phyloP scores from a whole-genome alignment of 2,329 filamentous ascomycete species.

The Dothidotthia symphoricarpi region DNA sequence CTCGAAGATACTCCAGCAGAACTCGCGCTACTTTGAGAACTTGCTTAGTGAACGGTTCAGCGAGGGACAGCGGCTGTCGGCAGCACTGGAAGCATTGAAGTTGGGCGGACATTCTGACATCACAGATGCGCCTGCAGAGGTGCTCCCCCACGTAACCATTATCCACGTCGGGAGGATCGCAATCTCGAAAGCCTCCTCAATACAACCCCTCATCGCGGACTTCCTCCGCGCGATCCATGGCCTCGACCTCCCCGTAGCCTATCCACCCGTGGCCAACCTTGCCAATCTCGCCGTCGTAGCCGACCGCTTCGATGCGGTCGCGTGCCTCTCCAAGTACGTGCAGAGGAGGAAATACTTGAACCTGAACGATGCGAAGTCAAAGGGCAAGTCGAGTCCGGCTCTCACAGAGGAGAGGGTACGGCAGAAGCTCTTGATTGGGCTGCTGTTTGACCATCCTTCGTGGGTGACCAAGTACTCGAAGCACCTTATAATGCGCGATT shows the following conservation, averaged over 20 bases:
- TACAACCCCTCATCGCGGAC: conserved; percentile 64
- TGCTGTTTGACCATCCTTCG: conserved; percentile 61
- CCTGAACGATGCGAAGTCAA: conserved; percentile 45
- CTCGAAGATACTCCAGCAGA: conserved; percentile 55
- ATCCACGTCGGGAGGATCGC: conserved; percentile 69
- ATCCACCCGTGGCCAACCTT: conserved; percentile 59
- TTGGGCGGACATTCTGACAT: conserved; percentile 49
- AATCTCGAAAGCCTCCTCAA: conserved; percentile 59
- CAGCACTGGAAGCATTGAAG: conserved; percentile 53
- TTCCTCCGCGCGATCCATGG: conserved; percentile 66
- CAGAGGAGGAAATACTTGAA: conserved; percentile 46
- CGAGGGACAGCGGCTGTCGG: conserved; percentile 59
- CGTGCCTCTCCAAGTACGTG: conserved; percentile 56
- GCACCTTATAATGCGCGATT: conserved; percentile 66
- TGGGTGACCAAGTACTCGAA: conserved; percentile 62
- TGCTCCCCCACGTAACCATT: conserved; percentile 65
- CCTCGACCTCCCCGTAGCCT: conserved; percentile 44
- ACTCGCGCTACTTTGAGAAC: conserved; percentile 69
- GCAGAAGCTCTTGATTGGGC: conserved; percentile 67
- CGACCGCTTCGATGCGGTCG: conserved; percentile 68
- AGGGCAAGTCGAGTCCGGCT: conserved; percentile 40
- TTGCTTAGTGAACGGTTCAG: conserved; percentile 65
- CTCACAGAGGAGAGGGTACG: conserved; percentile 64
- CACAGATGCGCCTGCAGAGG: conserved; percentile 48
- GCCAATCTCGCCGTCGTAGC: conserved; percentile 68